Conservation (phyloP, 2,329 filamentous ascomycete genomes). For the Sarocladiaceae sp. region DNA sequence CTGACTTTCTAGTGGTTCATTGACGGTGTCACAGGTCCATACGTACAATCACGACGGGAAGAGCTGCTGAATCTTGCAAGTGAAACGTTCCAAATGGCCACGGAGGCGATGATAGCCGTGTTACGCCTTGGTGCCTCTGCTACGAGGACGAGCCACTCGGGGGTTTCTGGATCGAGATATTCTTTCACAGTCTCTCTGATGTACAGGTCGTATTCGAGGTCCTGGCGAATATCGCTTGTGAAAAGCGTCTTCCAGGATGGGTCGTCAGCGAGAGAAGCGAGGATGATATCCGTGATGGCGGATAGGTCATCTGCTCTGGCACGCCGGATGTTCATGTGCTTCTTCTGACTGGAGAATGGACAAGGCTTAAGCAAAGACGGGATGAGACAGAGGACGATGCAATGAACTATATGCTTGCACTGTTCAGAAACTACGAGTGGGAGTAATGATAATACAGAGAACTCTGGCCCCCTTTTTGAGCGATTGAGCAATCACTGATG, state of each 20-base stretch:
- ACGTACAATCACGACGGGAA: conserved; percentile 1
- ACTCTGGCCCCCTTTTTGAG: too few species aligned
- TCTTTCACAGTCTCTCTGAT: background rate
- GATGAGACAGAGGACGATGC: background rate
- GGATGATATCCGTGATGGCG: background rate
- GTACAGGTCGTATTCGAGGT: background rate
- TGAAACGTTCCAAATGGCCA: background rate
- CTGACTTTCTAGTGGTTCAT: background rate
- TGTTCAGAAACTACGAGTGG: too few species aligned
- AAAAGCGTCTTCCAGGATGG: conserved; percentile 1
- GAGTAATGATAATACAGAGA: too few species aligned
- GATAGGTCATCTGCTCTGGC: background rate
- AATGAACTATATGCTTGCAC: background rate
- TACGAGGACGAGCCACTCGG: background rate
- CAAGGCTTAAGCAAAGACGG: background rate
- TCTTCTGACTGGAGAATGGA: background rate
- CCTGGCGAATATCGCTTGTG: background rate
- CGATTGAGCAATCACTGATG: too few species aligned
- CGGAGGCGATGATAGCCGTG: background rate
- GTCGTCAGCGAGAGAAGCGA: background rate
- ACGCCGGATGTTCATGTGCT: background rate
- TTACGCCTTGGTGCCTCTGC: background rate
- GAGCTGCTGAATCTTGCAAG: background rate
- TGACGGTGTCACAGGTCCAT: background rate
- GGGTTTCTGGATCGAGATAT: background rate